Evolutionary conservation across 2,329 filamentous ascomycete genomes (phyloP), one percentile per base, ranked within the genome.

Genomic region (Arthrobotrys conoides): DNA sequence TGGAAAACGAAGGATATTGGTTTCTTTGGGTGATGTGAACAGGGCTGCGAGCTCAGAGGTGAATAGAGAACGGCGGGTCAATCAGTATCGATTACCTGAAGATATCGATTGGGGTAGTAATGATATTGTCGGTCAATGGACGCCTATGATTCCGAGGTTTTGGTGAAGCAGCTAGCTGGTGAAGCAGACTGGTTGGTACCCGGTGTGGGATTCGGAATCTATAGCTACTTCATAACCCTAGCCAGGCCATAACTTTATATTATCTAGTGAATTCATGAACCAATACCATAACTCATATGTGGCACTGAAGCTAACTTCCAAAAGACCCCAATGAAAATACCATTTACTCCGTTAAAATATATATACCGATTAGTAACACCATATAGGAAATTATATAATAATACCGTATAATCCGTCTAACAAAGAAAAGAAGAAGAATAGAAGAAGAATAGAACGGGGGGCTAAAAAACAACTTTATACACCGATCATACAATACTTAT

Each of bases 11-110:
- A 69, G 66, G 36, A 36, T 24, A 59, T 69, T 59, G 10, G 66
- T 69, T 22, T 69, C 66, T 2, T 16, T 69, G 10, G n/a, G 33
- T n/a, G 66, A 69, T 18, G 66, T 59, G 22, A 69, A 69, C 14
- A 55, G 48, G 24, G 27, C 8, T 5, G 6, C 51, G 12, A 46
- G 48, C 22, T 24, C 4, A 6, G 22, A 55, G 22, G 20, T 9
- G 3, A 36, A 30, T 16, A 36, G 5, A 4, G 63, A 30, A 20
- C 3, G 30, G 1, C 30, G 16, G 20, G 16, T 33, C 1, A 18
- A 55, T 14, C 8, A 36, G 4, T 10, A 10, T 36, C 33, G 9
- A 36, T 1, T 3, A 12, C 8, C 33, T 8, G 33, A 12, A 36
- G 5, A 36, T 30, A 38, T 14, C 9, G 12, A 38, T 41, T 16